These are phyloP conservation scores for Termitomyces eurrhizus DNA, from an alignment of 768 basidiomycete genomes.

Conservation along the genomic window DNA sequence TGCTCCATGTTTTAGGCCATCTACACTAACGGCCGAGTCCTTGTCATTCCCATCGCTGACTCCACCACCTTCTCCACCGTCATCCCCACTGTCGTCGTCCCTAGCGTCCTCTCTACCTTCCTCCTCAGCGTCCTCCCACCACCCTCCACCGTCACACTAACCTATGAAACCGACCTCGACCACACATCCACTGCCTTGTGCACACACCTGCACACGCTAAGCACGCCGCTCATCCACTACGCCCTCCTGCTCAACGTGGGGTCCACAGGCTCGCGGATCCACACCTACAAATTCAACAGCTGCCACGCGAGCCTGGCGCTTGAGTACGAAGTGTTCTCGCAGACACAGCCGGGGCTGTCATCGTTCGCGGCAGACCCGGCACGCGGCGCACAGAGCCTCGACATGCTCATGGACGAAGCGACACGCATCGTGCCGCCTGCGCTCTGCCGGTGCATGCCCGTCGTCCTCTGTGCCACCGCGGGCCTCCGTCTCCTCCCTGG, in stretches of 20 bases:
- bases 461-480: constrained; percentile 91
- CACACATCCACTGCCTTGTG: constrained; percentile 35
- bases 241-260: constrained; percentile 98
- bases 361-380: constrained; percentile 49
- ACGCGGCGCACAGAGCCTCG: constrained; percentile 75
- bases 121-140: too few relatives aligned
- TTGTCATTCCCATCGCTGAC: neutral
- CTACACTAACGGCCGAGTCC: too few relatives aligned
- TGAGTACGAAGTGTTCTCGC: constrained; percentile 92
- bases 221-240: constrained; percentile 73
- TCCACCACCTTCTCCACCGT: too few relatives aligned
- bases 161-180: neutral
- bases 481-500: constrained; percentile 73
- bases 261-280: constrained; percentile 94
- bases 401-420: constrained; percentile 79
- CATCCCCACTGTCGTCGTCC: too few relatives aligned
- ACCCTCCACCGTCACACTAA: neutral
- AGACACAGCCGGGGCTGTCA: constrained; percentile 78
- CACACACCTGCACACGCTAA: constrained; percentile 44
- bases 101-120: too few relatives aligned
- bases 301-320: constrained; percentile 70
- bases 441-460: constrained; percentile 73
- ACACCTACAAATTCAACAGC: constrained; percentile 98
- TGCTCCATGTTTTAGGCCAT: neutral
- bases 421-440: constrained; percentile 66